Conservation (phyloP, 441 rosid species). For the Rhodomyrtus psidioides region DNA sequence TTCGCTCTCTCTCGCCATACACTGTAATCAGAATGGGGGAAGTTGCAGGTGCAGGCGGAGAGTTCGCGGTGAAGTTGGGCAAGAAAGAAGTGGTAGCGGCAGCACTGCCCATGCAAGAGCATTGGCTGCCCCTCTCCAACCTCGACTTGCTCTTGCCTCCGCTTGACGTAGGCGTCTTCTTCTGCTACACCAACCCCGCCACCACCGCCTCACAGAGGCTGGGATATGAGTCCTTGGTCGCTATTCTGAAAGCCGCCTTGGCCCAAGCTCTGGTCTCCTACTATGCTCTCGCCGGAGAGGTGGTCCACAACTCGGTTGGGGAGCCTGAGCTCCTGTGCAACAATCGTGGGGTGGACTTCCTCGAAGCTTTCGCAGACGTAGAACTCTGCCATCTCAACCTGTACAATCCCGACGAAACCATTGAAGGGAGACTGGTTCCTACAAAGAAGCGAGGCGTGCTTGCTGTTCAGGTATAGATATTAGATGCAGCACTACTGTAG, state of each 20-base stretch:
- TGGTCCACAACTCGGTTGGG: slow-evolving; percentile 40
- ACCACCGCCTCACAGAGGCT: background rate
- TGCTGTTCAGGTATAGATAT: slow-evolving; percentile 50
- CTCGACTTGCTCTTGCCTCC: slow-evolving; percentile 78
- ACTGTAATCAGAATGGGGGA: background rate
- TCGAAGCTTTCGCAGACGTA: slow-evolving; percentile 49
- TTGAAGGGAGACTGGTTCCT: slow-evolving; percentile 66
- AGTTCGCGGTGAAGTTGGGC: slow-evolving; percentile 34
- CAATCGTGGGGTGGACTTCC: slow-evolving; percentile 69
- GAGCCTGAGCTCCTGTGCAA: slow-evolving; percentile 79
- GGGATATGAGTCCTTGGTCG: slow-evolving; percentile 23
- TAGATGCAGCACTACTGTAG: background rate
- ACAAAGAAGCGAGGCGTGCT: slow-evolving; percentile 51
- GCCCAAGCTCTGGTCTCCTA: slow-evolving; percentile 52
- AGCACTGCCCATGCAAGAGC: slow-evolving; percentile 49
- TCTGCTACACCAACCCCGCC: slow-evolving; percentile 32
- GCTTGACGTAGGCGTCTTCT: slow-evolving; percentile 50
- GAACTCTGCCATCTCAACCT: slow-evolving; percentile 45
- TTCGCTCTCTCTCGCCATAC: background rate
- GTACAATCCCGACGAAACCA: slow-evolving; percentile 50
- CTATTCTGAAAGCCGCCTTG: slow-evolving; percentile 39
- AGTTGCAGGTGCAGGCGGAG: slow-evolving; percentile 20
- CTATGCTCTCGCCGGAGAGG: slow-evolving; percentile 66
- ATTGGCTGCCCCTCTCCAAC: slow-evolving; percentile 78
- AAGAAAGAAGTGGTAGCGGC: slow-evolving; percentile 55